Percentiles rank a stretch among this genome's conserved stretches.
Conservation (phyloP, 2,329 filamentous ascomycete species). For the Alternaria arborescens region DNA sequence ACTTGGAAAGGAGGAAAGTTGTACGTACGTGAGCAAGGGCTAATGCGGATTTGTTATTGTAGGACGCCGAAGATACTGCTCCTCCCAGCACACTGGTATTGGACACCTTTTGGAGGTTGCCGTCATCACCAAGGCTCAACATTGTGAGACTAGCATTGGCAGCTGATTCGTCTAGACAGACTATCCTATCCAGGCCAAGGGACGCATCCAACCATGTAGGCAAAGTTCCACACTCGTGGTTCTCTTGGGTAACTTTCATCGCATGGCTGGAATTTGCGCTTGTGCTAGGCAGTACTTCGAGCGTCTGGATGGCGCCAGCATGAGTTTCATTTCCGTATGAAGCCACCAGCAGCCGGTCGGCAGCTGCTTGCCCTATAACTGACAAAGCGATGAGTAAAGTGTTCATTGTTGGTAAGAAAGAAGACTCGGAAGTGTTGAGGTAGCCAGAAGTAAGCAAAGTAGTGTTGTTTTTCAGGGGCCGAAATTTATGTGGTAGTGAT, state of each 20-base stretch:
- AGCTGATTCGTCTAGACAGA: constrained; percentile 70
- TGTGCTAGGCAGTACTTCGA: constrained; percentile 33
- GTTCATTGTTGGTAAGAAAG: constrained; percentile 4
- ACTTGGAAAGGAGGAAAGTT: too few species aligned
- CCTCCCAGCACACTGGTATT: constrained; percentile 49
- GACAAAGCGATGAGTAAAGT: constrained; percentile 28
- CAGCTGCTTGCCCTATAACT: constrained; percentile 1
- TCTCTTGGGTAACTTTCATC: constrained; percentile 57
- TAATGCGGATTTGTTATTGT: constrained; percentile 51
- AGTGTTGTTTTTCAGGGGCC: neutral
- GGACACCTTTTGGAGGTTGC: constrained; percentile 48
- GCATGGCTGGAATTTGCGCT: constrained; percentile 12
- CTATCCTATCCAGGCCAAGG: constrained; percentile 59
- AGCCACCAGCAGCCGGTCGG: constrained; percentile 51
- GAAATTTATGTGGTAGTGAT: neutral
- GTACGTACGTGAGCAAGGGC: constrained; percentile 41
- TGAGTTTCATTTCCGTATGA: constrained; percentile 48
- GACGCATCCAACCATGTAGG: constrained; percentile 70
- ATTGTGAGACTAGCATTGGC: constrained; percentile 52
- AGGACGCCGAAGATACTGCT: constrained; percentile 54
- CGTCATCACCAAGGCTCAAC: constrained; percentile 35
- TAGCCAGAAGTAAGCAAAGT: neutral
- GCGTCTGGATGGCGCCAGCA: constrained; percentile 53
- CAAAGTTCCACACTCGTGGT: constrained; percentile 60
- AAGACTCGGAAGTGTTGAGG: neutral